Evolutionary conservation across 2,329 filamentous ascomycete genomes (phyloP), one percentile per base, ranked within the genome.

Genomic region (Chalara sp.): DNA sequence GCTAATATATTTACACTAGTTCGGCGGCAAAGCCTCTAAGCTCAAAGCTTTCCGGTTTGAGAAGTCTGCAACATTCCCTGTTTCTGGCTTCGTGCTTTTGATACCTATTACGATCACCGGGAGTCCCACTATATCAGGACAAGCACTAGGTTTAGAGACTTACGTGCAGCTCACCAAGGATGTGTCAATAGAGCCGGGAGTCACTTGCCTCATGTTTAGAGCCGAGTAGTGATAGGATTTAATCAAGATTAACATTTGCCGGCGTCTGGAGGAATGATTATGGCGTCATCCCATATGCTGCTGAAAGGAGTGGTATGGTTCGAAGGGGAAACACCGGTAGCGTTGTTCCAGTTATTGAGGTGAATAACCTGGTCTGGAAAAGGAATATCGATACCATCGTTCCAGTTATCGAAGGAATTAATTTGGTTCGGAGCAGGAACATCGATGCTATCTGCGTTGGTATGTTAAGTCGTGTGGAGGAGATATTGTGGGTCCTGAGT

Each of bases 31-130:
- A 29, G 10, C 44, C 44, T 46, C 44, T 32, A 46, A 8, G 29
- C 44, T 46, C 30, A 21, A 46, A 46, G 44, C 44, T 46, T 46
- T 46, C 44, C 44, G 44, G 32, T 46, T n/a, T 32, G 32, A 46
- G 11, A 46, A 46, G 44, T 31, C 44, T 46, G 29, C 44, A 32
- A 10, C 6, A 4, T 32, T 46, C 10, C 13, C 44, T 12, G 44
- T 46, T 21, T 46, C 44, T 11, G 44, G 28, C 29, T 32, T 5
- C 4, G 32, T 46, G 44, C 44, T 46, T 30, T 46, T 32, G 7
- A 46, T 46, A 46, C 44, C 44, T 32, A 21, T 21, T 21, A 21
- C 21, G 21, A 21, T 21, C 21, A 46, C 44, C 28, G 31, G 29
- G 11, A 31, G 21, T 30, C 6, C 13, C 6, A 46, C 44, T 12